phyloP scores from a whole-genome alignment of 2,329 filamentous ascomycete genomes.

The Neonectria punicea region DNA sequence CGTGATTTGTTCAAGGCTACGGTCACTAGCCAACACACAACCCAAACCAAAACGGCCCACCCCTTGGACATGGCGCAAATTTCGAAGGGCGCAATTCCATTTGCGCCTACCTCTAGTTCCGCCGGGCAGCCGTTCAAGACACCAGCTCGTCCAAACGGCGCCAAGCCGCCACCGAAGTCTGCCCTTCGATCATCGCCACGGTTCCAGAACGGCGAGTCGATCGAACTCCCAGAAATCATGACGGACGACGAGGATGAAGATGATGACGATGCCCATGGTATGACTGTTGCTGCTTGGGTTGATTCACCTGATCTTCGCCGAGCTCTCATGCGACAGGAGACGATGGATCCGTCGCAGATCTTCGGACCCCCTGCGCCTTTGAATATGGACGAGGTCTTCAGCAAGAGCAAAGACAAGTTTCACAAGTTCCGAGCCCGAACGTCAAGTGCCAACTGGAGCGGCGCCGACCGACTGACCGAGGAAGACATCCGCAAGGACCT shows the following conservation, averaged over 20 bases:
- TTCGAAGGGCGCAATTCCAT: constrained; percentile 88
- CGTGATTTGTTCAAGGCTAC: constrained; percentile 73
- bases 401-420: constrained; percentile 84
- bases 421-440: constrained; percentile 91
- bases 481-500: constrained; percentile 87
- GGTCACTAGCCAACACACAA: constrained; percentile 73
- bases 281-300: constrained; percentile 80
- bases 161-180: constrained; percentile 70
- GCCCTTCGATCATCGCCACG: constrained; percentile 77
- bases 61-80: constrained; percentile 88
- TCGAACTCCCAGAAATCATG: constrained; percentile 93
- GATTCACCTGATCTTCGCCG: constrained; percentile 84
- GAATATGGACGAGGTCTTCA: constrained; percentile 97
- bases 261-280: constrained; percentile 66
- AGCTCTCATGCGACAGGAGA: constrained; percentile 83
- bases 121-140: constrained; percentile 73
- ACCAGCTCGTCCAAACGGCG: constrained; percentile 65
- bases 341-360: constrained; percentile 83
- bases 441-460: constrained; percentile 93
- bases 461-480: constrained; percentile 83
- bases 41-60: constrained; percentile 71
- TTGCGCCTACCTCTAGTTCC: constrained; percentile 75
- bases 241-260: constrained; percentile 94
- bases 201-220: constrained; percentile 88
- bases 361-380: constrained; percentile 90